These are phyloP conservation scores for Trichoderma asperellum DNA, from an alignment of 2,329 filamentous ascomycete species.

Conservation along the genomic window DNA sequence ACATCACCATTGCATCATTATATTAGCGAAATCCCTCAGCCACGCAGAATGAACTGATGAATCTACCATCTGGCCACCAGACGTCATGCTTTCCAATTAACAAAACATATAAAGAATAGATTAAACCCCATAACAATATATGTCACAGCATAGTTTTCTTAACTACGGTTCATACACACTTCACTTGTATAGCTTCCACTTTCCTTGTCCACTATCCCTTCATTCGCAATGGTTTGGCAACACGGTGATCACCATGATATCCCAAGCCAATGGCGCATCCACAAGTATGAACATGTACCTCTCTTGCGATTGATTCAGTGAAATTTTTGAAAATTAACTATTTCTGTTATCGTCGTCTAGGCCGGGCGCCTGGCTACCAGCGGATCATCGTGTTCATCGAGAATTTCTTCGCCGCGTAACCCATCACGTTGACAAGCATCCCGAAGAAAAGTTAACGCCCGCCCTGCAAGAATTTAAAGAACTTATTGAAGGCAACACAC, in stretches of 20 bases:
- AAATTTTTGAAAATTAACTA: not conserved
- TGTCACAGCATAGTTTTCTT: not conserved
- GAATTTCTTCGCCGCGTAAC: constrained; percentile 65
- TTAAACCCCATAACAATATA: not conserved
- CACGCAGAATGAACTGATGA: not conserved
- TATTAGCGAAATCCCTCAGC: not conserved
- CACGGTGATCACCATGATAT: constrained; percentile 57
- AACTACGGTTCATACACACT: not conserved
- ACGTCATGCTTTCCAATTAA: not conserved
- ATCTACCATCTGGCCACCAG: no score
- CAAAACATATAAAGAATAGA: not conserved
- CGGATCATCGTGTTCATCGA: constrained; percentile 64
- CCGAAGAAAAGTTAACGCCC: constrained; percentile 56
- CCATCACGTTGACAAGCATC: constrained; percentile 56
- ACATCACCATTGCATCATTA: constrained; percentile 25
- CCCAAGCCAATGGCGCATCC: constrained; percentile 50
- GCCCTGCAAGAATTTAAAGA: constrained; percentile 67
- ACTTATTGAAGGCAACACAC: constrained; percentile 66
- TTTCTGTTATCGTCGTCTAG: constrained; percentile 37
- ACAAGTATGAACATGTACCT: constrained; percentile 46
- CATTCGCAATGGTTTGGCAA: constrained; percentile 53
- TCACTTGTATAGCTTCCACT: not conserved
- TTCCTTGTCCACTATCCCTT: not conserved
- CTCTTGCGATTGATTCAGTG: not conserved
- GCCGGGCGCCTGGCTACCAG: constrained; percentile 64